A percentile compares a stretch with the other conserved stretches of the same genome.
Evolutionary conservation across 257 asterid species (phyloP).

Genomic region (Nicotiana tomentosiformis): DNA sequence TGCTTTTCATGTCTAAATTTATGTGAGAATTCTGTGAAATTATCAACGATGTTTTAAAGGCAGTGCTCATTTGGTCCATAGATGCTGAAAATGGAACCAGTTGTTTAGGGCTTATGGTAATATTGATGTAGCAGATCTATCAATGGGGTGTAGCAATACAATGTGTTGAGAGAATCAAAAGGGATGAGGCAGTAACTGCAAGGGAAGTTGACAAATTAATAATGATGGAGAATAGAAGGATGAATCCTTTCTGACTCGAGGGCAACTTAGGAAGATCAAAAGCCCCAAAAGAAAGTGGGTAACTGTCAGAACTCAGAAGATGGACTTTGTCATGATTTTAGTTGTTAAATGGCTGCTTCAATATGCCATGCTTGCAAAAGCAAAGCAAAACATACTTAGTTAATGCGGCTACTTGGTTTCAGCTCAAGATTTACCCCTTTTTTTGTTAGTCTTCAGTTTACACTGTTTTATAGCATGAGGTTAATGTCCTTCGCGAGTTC

Average conservation of each 20-base stretch:
- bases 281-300: neutral
- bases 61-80: slow-evolving; percentile 58
- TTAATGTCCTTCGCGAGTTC: neutral
- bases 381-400: neutral
- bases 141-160: slow-evolving; percentile 74
- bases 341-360: neutral
- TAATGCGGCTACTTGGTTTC: neutral
- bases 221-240: neutral
- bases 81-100: slow-evolving; percentile 75
- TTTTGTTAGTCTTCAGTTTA: neutral
- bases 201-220: neutral
- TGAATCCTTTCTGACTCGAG: neutral
- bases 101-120: slow-evolving; percentile 36
- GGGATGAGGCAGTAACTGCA: neutral
- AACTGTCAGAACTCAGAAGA: neutral
- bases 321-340: neutral
- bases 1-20: neutral
- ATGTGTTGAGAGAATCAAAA: slow-evolving; percentile 43
- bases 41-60: slow-evolving; percentile 44
- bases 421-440: neutral
- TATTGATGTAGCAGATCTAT: slow-evolving; percentile 72
- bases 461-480: neutral
- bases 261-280: neutral
- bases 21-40: slow-evolving; percentile 6
- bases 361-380: neutral